These are phyloP conservation scores for Wickerhamiella siamensis DNA, from an alignment of 805 yeast genomes.

Conservation along the genomic window DNA sequence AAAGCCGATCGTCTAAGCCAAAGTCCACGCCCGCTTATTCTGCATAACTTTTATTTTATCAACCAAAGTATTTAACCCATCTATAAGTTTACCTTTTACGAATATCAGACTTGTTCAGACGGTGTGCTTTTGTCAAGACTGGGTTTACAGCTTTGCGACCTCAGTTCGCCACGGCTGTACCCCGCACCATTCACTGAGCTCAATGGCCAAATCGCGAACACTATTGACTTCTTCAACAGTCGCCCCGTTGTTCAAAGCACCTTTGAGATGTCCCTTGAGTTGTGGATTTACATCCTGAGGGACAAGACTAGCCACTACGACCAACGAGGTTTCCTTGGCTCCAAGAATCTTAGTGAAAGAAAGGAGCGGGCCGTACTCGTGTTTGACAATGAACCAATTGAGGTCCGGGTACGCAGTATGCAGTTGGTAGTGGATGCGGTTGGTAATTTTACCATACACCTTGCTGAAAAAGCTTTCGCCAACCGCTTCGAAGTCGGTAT, in stretches of 20 bases:
- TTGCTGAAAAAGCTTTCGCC: constrained; percentile 60
- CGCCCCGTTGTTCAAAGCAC: constrained; percentile 71
- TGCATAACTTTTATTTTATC: too few relatives aligned
- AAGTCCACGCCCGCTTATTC: too few relatives aligned
- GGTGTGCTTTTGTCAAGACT: too few relatives aligned
- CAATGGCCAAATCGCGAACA: constrained; percentile 46
- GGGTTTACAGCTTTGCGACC: constrained; percentile 41
- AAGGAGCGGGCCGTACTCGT: constrained; percentile 66
- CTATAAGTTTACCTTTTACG: too few relatives aligned
- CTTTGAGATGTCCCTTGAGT: constrained; percentile 76
- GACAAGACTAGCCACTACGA: constrained; percentile 63
- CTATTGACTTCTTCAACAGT: constrained; percentile 46
- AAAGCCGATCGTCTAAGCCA: too few relatives aligned
- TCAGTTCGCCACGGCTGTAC: constrained; percentile 38
- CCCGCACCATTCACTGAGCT: constrained; percentile 63
- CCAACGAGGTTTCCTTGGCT: constrained; percentile 59
- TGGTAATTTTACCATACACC: constrained; percentile 62
- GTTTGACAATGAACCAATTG: constrained; percentile 54
- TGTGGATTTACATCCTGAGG: constrained; percentile 94
- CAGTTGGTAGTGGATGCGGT: constrained; percentile 54
- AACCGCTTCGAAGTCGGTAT: constrained; percentile 21
- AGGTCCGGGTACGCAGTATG: constrained; percentile 70
- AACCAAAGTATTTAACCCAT: too few relatives aligned
- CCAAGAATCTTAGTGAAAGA: constrained; percentile 49
- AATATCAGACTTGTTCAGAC: too few relatives aligned